These are phyloP conservation scores for Tremellales sp. DNA, from an alignment of 1,284 basidiomycete genomes.

Conservation along the genomic window DNA sequence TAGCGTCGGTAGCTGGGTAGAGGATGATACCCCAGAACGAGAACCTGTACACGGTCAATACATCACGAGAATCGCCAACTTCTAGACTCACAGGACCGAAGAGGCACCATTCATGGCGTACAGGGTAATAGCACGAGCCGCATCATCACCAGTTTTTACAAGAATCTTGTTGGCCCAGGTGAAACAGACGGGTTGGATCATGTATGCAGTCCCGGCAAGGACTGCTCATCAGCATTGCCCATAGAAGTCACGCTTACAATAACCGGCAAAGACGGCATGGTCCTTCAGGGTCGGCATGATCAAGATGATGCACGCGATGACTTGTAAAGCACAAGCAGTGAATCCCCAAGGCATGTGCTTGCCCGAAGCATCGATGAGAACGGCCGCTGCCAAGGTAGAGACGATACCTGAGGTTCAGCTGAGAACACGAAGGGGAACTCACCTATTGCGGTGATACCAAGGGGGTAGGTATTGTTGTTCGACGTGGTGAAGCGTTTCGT, in stretches of 20 bases:
- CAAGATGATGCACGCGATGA: conserved; percentile 2
- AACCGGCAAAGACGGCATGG: conserved; percentile 1
- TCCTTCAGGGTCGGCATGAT: not conserved
- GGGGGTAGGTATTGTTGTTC: conserved; percentile 8
- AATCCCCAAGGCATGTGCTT: conserved; percentile 4
- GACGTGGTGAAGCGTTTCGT: conserved; percentile 1
- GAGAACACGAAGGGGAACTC: too few species aligned
- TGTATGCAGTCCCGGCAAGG: conserved; percentile 12
- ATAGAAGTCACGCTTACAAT: not conserved
- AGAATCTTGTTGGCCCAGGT: conserved; percentile 16
- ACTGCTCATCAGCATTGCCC: not conserved
- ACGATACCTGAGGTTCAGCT: conserved; percentile 7
- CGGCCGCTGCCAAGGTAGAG: not conserved
- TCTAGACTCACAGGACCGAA: conserved; percentile 4
- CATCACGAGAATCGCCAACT: too few species aligned
- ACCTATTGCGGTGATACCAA: conserved; percentile 10
- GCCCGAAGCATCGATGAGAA: conserved; percentile 3
- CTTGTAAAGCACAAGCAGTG: conserved; percentile 2
- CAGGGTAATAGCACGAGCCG: conserved; percentile 12
- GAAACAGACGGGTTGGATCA: conserved; percentile 13
- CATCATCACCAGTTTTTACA: conserved; percentile 9
- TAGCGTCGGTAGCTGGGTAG: conserved; percentile 6
- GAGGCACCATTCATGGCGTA: conserved; percentile 14
- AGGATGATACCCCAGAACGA: conserved; percentile 12
- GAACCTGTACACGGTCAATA: not conserved